Conservation (phyloP, 768 basidiomycete genomes). For the Boletus patriciae region DNA sequence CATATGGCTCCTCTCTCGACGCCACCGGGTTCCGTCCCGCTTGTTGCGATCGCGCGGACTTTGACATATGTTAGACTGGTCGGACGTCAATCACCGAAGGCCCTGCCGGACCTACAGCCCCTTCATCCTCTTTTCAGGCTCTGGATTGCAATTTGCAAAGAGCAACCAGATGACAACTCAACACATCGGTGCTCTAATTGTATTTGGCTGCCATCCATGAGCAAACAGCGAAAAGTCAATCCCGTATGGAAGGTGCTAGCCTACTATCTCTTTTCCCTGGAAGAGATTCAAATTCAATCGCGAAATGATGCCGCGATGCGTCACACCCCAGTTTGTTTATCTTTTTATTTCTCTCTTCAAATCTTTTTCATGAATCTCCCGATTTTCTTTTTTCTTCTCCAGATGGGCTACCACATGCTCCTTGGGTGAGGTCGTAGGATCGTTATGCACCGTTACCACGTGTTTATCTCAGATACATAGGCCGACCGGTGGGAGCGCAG, state of each 20-base stretch:
- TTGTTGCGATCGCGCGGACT: constrained; percentile 27
- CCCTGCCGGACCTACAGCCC: constrained; percentile 20
- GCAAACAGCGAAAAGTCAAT: constrained; percentile 16
- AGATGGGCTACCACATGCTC: constrained; percentile 24
- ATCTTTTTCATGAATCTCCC: not conserved
- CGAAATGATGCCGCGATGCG: constrained; percentile 21
- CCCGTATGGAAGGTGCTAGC: constrained; percentile 23
- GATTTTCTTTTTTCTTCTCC: constrained; percentile 1
- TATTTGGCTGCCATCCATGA: constrained; percentile 9
- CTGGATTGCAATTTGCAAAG: constrained; percentile 12
- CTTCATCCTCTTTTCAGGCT: constrained; percentile 10
- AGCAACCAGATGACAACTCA: constrained; percentile 13
- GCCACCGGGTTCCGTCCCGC: constrained; percentile 34
- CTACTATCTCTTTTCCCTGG: constrained; percentile 21
- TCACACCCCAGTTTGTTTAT: constrained; percentile 15
- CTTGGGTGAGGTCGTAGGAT: constrained; percentile 26
- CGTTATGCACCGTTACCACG: constrained; percentile 27
- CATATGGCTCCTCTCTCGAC: constrained; percentile 23
- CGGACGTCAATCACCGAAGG: constrained; percentile 16
- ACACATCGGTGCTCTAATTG: constrained; percentile 3
- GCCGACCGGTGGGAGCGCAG: constrained; percentile 18
- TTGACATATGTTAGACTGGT: constrained; percentile 19
- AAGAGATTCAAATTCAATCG: constrained; percentile 17
- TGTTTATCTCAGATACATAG: constrained; percentile 28
- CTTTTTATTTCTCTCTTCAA: not conserved